Evolutionary conservation across 192 early-diverging fungal species (phyloP), one percentile per base, ranked within the genome.

Genomic region (Linnemannia hyalina): DNA sequence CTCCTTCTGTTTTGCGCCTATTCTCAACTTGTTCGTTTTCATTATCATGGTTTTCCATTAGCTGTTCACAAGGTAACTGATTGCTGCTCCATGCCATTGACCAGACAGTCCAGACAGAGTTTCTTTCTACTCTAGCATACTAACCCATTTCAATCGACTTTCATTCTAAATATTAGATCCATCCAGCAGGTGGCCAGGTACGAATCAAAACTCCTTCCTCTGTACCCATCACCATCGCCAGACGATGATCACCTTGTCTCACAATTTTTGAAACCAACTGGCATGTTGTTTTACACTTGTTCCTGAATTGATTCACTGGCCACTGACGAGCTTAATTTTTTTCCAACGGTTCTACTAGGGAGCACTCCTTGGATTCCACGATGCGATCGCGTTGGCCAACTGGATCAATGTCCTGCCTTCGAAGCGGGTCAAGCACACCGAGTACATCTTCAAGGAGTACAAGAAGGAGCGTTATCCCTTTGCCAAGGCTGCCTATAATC

Each of bases 361-460:
- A 46, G 71, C 71, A 26, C 41, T 73, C n/a, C 41, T 47, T 29
- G 41, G 41, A 26, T 46, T 73, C 26, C 71, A 73, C n/a, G 71
- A 73, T 73, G 71, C 71, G 13, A 47, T 73, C 10, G 71, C 71
- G 46, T 47, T 73, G 44, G 71, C 71, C 71, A 73, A 73, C 26
- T 73, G 71, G 71, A 73, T 73, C 71, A 73, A 73, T 22, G 71
- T 73, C 41, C n/a, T 73, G 26, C 71, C 71, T 15, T 73, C 71
- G n/a, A 29, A 73, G 4, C 46, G 41, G 13, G 41, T 73, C 41
- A 26, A 49, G 7, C 41, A 73, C 46, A 23, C 29, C 18, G 71
- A 73, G 9, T 46, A 73, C 0, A 73, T 73, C 10, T 73, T 73
- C 71, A 73, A 73, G 71, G 22, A 73, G 23, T 73, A 73, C n/a